Evolutionary conservation across 2,329 filamentous ascomycete species (phyloP).

Genomic region (Nemania sp.): DNA sequence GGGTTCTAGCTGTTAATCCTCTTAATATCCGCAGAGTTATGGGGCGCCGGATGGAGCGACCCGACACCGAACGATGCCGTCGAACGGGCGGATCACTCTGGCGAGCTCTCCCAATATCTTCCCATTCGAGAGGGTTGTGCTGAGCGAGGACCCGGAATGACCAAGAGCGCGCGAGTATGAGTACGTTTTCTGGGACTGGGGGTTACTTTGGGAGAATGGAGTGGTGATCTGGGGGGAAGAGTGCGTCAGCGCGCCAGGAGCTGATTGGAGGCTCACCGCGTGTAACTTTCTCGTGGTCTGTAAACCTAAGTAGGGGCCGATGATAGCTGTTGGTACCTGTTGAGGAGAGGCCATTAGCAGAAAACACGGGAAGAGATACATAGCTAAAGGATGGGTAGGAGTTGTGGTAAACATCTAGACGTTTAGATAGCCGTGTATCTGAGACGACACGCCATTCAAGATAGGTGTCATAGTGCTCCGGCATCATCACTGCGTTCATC

Average conservation of each 20-base stretch:
- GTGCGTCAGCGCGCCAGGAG: not conserved
- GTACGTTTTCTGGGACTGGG: conserved; percentile 24
- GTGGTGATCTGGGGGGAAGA: not conserved
- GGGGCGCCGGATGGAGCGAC: conserved; percentile 5
- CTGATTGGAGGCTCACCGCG: not conserved
- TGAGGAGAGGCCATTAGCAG: not conserved
- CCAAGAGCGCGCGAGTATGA: conserved; percentile 19
- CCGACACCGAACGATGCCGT: conserved; percentile 3
- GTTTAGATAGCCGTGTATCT: too few species aligned
- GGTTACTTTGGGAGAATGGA: conserved; percentile 5
- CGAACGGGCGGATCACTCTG: conserved; percentile 1
- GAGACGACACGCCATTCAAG: too few species aligned
- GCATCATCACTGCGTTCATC: not conserved
- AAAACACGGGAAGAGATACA: too few species aligned
- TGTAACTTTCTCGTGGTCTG: not conserved
- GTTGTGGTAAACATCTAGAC: too few species aligned
- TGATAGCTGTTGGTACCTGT: not conserved
- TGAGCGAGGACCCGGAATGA: conserved; percentile 20
- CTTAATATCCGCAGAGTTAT: conserved; percentile 22
- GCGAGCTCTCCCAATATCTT: conserved; percentile 23
- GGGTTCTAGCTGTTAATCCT: conserved; percentile 26
- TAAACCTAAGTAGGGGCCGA: not conserved
- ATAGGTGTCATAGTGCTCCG: too few species aligned
- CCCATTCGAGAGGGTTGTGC: conserved; percentile 26
- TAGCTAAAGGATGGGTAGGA: too few species aligned